A percentile compares a stretch with the other conserved stretches of the same genome.
These are phyloP conservation scores for Neurospora cerealis DNA, from an alignment of 495 filamentous ascomycete genomes.

Conservation along the genomic window DNA sequence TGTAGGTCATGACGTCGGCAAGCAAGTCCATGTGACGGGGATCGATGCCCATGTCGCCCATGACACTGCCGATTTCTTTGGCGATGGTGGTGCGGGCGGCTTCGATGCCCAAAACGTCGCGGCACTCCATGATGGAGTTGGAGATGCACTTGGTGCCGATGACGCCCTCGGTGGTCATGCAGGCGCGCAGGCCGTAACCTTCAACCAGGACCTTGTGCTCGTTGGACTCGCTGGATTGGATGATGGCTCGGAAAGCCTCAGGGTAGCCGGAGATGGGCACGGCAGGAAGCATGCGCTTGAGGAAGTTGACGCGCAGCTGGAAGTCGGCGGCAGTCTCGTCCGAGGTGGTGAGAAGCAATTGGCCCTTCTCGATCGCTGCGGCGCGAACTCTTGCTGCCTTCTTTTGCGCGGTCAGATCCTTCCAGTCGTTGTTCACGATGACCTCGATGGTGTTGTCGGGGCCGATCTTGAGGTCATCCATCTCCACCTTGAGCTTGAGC, in stretches of 20 bases:
- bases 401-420: constrained; percentile 29
- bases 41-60: constrained; percentile 92
- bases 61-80: constrained; percentile 68
- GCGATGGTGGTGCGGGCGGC: constrained; percentile 81
- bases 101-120: constrained; percentile 93
- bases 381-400: constrained; percentile 45
- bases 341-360: constrained; percentile 10
- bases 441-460: constrained; percentile 41
- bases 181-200: constrained; percentile 79
- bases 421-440: constrained; percentile 41
- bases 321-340: constrained; percentile 52
- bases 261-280: constrained; percentile 82
- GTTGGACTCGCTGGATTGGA: constrained; percentile 51
- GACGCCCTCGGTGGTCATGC: constrained; percentile 88
- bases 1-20: constrained; percentile 99
- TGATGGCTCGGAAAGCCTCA: constrained; percentile 76
- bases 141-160: constrained; percentile 59
- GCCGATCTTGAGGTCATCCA: constrained; percentile 25
- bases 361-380: constrained; percentile 22
- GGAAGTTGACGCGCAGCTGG: constrained; percentile 68
- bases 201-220: constrained; percentile 75
- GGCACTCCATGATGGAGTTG: constrained; percentile 87
- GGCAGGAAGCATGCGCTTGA: constrained; percentile 71
- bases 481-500: constrained; percentile 54
- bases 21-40: constrained; percentile 97